Base-by-base conservation (phyloP, 208 protist genomes). In the Tritrichomonas foetus region DNA sequence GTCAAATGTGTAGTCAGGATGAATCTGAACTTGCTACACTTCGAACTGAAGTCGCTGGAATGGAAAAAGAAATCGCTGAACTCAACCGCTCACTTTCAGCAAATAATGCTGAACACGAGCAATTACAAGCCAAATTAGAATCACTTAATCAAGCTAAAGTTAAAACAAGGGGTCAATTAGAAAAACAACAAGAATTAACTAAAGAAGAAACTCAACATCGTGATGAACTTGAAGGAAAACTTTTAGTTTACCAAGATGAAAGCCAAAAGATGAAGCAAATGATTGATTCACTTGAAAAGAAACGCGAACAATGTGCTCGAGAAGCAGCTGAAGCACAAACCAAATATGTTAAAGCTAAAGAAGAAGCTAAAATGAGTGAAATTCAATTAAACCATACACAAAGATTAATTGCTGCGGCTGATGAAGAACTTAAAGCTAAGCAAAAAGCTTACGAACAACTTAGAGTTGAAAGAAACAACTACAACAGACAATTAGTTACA, bases 361-460 rank as follows among this genome's bases (percentile, higher is more conserved):
- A 95, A 93, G 64, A 89, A 49, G 57, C 94, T 20, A 78, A 95
- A 84, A 74, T 61, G 9, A 93, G 96, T 50, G 96, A 98, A 74
- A 96, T 96, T 92, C 95, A 97, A 64, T 96, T 96, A 20, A 95
- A 96, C 41, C 94, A 97, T 47, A 95, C 99, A 2, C 96, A 98
- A 80, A 98, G 98, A 94, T 95, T 97, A 89, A 96, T 97, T 57
- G 33, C 93, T 39, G 96, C 97, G 39, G 96, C 96, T 78, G 97
- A 99, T 95, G 96, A 97, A 94, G 98, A 98, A 95, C 95, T 98
- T 14, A 99, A 99, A 94, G 95, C 97, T 82, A 98, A 99, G 96
- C 97, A 99, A 95, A 96, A 97, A 93, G 95, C 99, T 33, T 98
- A 99, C 94, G 98, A 99, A 93, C 95, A 96, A 55, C 97, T 99